phyloP scores from a whole-genome alignment of 768 basidiomycete species.

The Clathrus columnatus region DNA sequence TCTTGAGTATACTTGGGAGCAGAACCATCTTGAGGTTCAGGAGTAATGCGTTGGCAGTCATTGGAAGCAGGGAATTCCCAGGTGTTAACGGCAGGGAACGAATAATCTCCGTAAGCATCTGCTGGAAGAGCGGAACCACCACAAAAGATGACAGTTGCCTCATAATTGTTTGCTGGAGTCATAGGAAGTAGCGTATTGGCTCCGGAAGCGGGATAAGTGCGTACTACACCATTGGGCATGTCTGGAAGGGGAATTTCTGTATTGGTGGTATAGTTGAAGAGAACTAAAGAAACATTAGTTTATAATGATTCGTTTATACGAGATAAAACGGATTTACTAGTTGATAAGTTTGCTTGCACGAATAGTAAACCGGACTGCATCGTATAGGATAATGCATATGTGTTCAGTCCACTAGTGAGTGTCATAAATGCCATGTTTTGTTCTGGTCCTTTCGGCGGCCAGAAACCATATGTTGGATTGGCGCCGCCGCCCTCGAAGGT shows the following conservation, averaged over 20 bases:
- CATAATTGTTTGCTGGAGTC: slow-evolving; percentile 82
- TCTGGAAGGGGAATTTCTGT: slow-evolving; percentile 53
- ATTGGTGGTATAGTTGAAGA: slow-evolving; percentile 49
- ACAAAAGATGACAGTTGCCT: slow-evolving; percentile 80
- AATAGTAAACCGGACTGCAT: slow-evolving; percentile 73
- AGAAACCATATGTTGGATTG: slow-evolving; percentile 80
- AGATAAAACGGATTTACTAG: slow-evolving; percentile 37
- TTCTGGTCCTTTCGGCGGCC: slow-evolving; percentile 44
- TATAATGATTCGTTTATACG: slow-evolving; percentile 11
- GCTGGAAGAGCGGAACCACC: slow-evolving; percentile 79
- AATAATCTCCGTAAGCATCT: slow-evolving; percentile 67
- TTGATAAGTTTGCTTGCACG: slow-evolving; percentile 74
- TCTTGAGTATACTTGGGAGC: slow-evolving; percentile 54
- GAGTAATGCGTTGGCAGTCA: slow-evolving; percentile 78
- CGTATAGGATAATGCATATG: slow-evolving; percentile 66
- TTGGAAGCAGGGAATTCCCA: slow-evolving; percentile 60
- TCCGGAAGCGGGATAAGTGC: slow-evolving; percentile 86
- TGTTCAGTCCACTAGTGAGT: slow-evolving; percentile 66
- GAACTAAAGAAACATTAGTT: slow-evolving; percentile 20
- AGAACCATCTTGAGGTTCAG: slow-evolving; percentile 69
- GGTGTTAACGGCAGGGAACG: slow-evolving; percentile 62
- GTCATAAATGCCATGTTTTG: slow-evolving; percentile 59
- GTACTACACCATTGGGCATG: slow-evolving; percentile 66
- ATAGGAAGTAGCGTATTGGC: slow-evolving; percentile 86
- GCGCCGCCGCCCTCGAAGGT: slow-evolving; percentile 56